Evolutionary conservation across 176 grass and related monocot genomes (phyloP).

Genomic region (Ensete ventricosum): DNA sequence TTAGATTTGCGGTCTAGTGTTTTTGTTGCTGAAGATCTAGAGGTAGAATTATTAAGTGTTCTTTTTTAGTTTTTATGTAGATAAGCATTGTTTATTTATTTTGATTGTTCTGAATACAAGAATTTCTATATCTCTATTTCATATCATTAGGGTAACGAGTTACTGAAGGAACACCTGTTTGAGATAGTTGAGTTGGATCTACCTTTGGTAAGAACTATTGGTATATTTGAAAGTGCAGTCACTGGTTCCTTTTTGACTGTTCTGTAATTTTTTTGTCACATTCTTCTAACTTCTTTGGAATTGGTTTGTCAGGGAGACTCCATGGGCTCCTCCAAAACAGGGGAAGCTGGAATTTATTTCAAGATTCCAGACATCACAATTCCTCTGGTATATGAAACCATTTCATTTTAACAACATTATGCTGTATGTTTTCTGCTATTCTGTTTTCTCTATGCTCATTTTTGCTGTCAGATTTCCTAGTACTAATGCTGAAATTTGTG

Average conservation of each 20-base stretch:
- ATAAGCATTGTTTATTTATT: neutral
- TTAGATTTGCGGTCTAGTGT: conserved; percentile 21
- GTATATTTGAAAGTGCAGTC: neutral
- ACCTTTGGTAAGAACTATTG: conserved; percentile 40
- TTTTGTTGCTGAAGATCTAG: conserved; percentile 15
- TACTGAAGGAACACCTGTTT: conserved; percentile 42
- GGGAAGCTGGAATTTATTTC: conserved; percentile 28
- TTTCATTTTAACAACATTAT: conserved; percentile 20
- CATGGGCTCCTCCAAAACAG: conserved; percentile 23
- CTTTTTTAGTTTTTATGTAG: neutral
- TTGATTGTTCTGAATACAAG: neutral
- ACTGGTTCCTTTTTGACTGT: neutral
- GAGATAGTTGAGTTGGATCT: conserved; percentile 64
- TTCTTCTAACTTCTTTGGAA: conserved; percentile 10
- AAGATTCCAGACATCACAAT: conserved; percentile 33
- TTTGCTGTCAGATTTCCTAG: neutral
- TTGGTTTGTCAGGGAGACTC: conserved; percentile 34
- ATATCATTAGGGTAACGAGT: conserved; percentile 35
- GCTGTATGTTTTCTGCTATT: conserved; percentile 9
- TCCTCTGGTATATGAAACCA: conserved; percentile 37
- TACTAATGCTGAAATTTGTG: no score
- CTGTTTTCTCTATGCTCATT: neutral
- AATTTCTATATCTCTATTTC: conserved; percentile 15
- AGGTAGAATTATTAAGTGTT: conserved; percentile 24
- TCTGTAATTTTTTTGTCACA: conserved; percentile 10